Evolutionary conservation across 495 filamentous ascomycete species (phyloP), one percentile per base, ranked within the genome.

Genomic region (Lophiostoma macrostomum): DNA sequence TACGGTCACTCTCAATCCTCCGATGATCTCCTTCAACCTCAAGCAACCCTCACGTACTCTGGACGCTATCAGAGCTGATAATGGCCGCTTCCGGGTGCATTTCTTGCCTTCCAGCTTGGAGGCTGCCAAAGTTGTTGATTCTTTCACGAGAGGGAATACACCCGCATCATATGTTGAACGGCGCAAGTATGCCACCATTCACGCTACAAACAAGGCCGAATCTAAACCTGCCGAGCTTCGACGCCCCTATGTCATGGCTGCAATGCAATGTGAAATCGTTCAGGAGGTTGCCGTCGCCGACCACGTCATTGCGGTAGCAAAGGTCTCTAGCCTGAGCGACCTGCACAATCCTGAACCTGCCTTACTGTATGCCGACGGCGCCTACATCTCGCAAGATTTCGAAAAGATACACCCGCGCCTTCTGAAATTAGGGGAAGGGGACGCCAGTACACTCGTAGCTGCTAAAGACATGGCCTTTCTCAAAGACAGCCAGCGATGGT

Each of bases 21-120:
- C 89, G 0, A 74, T 85, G 22, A 76, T 93, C 29, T 83, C 83
- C 28, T 91, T 95, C 78, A 95, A 95, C 60, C 76, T 95, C 51
- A 77, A 76, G 19, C 71, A 76, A 5, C 87, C 88, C 8, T 88
- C 84, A 25, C 77, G 78, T n/a, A 95, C 87, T 2, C 70, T 83
- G 29, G 72, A 75, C 50, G 85, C 86, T 0, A 74, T 95, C 3
- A 14, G 23, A 18, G 30, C 23, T 8, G 28, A 38, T 11, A 11
- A 20, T 11, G 51, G 56, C 16, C 36, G 28, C 4, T 61, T 70
- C 22, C 50, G 36, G 7, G 47, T 64, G 7, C 63, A 66, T 38
- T 23, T 63, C 20, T 39, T 63, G 4, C 11, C 22, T 12, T 60
- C 72, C 28, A 53, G 65, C 5, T 22, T 34, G 0, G 16, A 41